Conservation (phyloP, 2,329 filamentous ascomycete species). For the Fusarium tuaranense region DNA sequence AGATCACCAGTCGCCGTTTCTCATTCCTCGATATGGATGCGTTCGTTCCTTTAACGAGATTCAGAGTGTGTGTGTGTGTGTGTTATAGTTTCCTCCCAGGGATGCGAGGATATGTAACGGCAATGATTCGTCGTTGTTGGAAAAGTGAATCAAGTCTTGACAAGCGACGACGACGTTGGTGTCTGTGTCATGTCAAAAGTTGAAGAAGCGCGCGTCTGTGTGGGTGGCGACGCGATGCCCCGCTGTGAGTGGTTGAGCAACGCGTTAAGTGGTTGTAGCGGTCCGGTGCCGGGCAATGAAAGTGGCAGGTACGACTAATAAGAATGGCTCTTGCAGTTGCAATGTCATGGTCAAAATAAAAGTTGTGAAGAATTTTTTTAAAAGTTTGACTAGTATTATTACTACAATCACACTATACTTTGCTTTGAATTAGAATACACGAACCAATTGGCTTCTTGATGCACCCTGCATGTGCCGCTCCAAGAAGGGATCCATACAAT, state of each 20-base stretch:
- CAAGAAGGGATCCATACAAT: neutral
- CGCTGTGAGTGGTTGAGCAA: constrained; percentile 38
- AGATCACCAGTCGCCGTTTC: neutral
- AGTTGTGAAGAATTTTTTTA: neutral
- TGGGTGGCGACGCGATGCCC: constrained; percentile 41
- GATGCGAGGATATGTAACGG: neutral
- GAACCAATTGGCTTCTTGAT: neutral
- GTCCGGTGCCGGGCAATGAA: neutral
- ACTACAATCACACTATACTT: too few species aligned
- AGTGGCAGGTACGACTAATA: neutral
- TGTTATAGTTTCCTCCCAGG: neutral
- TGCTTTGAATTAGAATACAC: neutral
- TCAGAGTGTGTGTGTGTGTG: neutral
- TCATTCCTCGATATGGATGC: neutral
- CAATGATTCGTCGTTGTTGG: constrained; percentile 4
- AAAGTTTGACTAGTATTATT: neutral
- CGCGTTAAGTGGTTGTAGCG: constrained; percentile 45
- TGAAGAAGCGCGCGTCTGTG: constrained; percentile 37
- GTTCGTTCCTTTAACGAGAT: neutral
- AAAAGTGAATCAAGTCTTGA: neutral
- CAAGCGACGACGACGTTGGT: neutral
- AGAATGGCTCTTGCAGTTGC: neutral
- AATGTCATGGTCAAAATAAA: neutral
- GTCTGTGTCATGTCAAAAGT: constrained; percentile 25
- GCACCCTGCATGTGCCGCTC: neutral